A percentile compares a stretch with the other conserved stretches of the same genome.
phyloP scores from a whole-genome alignment of 2,329 filamentous ascomycete genomes.

The Aspergillus eucalypticola region DNA sequence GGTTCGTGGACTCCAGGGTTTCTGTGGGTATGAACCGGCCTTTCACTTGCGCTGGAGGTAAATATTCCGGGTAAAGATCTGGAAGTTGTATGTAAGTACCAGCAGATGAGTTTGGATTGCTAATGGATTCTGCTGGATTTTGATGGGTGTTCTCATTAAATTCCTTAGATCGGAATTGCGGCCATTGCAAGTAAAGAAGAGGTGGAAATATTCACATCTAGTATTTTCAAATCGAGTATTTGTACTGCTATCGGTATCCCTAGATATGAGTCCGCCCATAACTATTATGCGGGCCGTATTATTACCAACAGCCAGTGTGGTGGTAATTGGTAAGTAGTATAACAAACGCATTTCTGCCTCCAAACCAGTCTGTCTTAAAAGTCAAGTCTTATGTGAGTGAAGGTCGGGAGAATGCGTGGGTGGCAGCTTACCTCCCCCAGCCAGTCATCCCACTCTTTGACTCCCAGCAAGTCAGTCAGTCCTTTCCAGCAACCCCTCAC shows the following conservation, averaged over 20 bases:
- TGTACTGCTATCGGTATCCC: not conserved
- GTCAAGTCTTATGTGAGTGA: not conserved
- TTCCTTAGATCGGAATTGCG: not conserved
- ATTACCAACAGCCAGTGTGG: not conserved
- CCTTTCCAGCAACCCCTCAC: not conserved
- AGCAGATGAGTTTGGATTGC: not conserved
- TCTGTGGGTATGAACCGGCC: slow-evolving; percentile 28
- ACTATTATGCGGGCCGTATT: not conserved
- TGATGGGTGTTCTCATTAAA: not conserved
- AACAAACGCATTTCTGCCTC: not conserved
- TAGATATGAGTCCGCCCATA: not conserved
- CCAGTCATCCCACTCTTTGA: not conserved
- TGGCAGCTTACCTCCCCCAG: not conserved
- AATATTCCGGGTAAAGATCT: slow-evolving; percentile 3
- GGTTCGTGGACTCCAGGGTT: slow-evolving; percentile 27
- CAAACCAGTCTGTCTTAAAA: not conserved
- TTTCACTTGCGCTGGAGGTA: slow-evolving; percentile 12
- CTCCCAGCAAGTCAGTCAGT: not conserved
- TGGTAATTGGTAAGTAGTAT: not conserved
- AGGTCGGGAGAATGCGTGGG: not conserved
- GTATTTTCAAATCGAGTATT: too few relatives aligned
- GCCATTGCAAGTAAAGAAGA: not conserved
- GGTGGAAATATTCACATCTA: not conserved
- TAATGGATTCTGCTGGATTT: not conserved
- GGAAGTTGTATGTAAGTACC: slow-evolving; percentile 1